phyloP scores from a whole-genome alignment of 352 stramenopile species.

The Aphanomyces cochlioides region DNA sequence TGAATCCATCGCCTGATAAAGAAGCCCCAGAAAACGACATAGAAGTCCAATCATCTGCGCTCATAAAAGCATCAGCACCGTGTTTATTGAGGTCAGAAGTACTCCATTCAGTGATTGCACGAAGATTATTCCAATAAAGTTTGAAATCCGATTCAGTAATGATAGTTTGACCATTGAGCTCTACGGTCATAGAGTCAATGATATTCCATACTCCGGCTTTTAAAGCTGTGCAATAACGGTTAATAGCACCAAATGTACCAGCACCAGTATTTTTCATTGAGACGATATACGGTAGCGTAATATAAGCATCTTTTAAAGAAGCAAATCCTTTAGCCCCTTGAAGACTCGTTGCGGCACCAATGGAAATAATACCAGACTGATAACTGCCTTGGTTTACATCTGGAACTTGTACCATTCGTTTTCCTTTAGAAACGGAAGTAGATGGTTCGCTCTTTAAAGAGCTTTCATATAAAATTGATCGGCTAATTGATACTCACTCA shows the following conservation, averaged over 20 bases:
- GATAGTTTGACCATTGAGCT: conserved; percentile 35
- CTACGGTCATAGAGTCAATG: conserved; percentile 34
- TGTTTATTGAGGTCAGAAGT: conserved; percentile 34
- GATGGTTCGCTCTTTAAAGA: not conserved
- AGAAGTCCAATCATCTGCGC: conserved; percentile 31
- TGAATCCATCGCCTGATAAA: conserved; percentile 32
- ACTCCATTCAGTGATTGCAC: conserved; percentile 33
- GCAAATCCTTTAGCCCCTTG: conserved; percentile 32
- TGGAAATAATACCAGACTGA: conserved; percentile 27
- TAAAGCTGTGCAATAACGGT: conserved; percentile 32
- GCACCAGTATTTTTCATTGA: conserved; percentile 27
- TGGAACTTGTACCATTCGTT: not conserved
- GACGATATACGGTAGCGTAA: conserved; percentile 34
- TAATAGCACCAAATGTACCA: conserved; percentile 16
- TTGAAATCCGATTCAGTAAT: conserved; percentile 34
- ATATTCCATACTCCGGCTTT: conserved; percentile 38
- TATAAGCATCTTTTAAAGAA: conserved; percentile 30
- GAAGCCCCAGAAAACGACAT: conserved; percentile 2
- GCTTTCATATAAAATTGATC: conserved; percentile 25
- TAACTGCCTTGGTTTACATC: conserved; percentile 35
- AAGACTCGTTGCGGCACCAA: conserved; percentile 32
- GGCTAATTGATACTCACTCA: conserved; percentile 24
- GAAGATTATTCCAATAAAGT: conserved; percentile 35
- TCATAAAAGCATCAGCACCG: conserved; percentile 37
- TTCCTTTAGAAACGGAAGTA: conserved; percentile 1